Conservation (phyloP, 2,329 filamentous ascomycete species). For the Fusarium tanahbumbuense region DNA sequence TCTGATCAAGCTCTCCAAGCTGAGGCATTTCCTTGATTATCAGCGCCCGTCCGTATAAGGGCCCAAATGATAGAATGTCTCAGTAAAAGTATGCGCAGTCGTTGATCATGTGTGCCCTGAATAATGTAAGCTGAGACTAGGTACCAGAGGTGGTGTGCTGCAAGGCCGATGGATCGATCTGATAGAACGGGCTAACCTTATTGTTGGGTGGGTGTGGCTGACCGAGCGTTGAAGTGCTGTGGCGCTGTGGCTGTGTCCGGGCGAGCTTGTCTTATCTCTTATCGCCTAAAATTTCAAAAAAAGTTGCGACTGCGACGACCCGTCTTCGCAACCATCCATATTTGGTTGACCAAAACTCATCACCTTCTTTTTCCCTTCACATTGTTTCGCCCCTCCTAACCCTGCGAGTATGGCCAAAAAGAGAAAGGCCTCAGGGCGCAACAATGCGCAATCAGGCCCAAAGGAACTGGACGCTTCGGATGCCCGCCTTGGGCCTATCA, state of each 20-base stretch:
- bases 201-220: neutral
- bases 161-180: neutral
- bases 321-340: constrained; percentile 5
- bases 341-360: neutral
- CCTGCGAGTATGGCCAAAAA: constrained; percentile 69
- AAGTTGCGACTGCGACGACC: constrained; percentile 32
- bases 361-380: neutral
- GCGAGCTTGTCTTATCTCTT: constrained; percentile 29
- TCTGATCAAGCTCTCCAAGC: neutral
- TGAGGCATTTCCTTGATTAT: constrained; percentile 10
- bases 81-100: constrained; percentile 8
- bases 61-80: constrained; percentile 4
- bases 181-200: neutral
- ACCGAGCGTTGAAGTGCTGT: neutral
- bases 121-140: constrained; percentile 13
- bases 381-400: neutral
- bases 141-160: constrained; percentile 9
- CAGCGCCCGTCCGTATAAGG: neutral
- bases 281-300: constrained; percentile 38
- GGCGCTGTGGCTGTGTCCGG: neutral
- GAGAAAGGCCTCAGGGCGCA: constrained; percentile 74
- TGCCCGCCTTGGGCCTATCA: constrained; percentile 70
- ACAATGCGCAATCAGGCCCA: constrained; percentile 60
- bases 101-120: constrained; percentile 23
- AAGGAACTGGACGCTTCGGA: constrained; percentile 67